Conservation (phyloP, 2,329 filamentous ascomycete genomes). For the Coniochaeta sp. region DNA sequence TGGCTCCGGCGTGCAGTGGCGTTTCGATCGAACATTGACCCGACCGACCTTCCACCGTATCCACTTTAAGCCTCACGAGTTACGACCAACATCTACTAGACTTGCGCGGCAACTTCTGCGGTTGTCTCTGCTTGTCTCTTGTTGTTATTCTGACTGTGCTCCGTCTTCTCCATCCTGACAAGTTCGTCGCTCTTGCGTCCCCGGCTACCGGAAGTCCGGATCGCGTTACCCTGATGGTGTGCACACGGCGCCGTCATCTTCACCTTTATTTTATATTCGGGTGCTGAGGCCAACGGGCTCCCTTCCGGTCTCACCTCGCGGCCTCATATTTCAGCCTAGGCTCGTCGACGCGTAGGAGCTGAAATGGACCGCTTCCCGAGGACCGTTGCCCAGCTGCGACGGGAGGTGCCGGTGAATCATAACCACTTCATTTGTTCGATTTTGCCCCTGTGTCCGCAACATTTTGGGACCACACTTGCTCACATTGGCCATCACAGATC, state of each 20-base stretch:
- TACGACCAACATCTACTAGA: background rate
- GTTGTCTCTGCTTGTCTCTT: background rate
- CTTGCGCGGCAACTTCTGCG: background rate
- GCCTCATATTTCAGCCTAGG: background rate
- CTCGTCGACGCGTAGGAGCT: background rate
- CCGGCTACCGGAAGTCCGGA: background rate
- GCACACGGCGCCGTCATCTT: background rate
- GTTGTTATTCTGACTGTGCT: background rate
- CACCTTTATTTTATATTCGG: background rate
- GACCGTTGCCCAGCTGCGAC: background rate
- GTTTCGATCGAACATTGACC: background rate
- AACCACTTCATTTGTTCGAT: constrained; percentile 5
- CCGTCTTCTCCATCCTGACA: background rate
- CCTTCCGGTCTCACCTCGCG: no score
- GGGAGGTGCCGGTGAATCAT: background rate
- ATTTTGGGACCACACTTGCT: constrained; percentile 4
- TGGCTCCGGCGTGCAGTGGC: background rate
- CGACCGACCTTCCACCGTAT: background rate
- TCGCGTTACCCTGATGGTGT: background rate
- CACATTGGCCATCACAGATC: constrained; percentile 31
- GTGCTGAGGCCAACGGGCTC: background rate
- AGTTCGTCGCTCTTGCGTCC: background rate
- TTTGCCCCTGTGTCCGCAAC: constrained; percentile 18
- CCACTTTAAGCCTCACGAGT: constrained; percentile 1
- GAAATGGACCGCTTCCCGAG: background rate